Evolutionary conservation across 345 rosid genomes (phyloP).

Genomic region (Eucalyptus guilfoylei): DNA sequence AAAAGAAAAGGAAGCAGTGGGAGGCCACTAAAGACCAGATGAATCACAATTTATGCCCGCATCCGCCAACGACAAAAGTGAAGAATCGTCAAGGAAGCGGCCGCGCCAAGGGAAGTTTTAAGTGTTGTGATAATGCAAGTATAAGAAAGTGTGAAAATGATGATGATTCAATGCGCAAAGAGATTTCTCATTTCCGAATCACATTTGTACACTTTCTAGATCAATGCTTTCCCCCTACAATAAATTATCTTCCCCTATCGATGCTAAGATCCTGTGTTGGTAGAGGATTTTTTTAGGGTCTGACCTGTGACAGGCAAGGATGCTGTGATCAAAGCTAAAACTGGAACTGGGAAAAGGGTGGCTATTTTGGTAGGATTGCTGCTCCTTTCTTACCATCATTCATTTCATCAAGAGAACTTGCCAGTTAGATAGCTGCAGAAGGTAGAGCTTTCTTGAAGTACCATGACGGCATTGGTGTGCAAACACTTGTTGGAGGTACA

Average conservation of each 20-base stretch:
- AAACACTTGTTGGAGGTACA: conserved; percentile 83
- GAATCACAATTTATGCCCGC: too few species aligned
- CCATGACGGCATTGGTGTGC: conserved; percentile 81
- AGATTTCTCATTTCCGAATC: neutral
- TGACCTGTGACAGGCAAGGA: conserved; percentile 57
- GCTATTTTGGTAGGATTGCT: conserved; percentile 67
- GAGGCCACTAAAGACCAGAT: too few species aligned
- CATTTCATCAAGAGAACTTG: conserved; percentile 37
- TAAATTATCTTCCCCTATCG: neutral
- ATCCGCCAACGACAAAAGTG: too few species aligned
- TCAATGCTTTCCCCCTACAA: neutral
- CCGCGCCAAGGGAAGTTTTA: too few species aligned
- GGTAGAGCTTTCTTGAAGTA: conserved; percentile 72
- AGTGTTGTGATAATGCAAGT: neutral
- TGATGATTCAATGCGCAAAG: neutral
- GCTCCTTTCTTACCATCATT: neutral
- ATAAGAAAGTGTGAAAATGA: neutral
- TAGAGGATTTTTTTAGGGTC: neutral
- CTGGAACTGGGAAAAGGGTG: conserved; percentile 80
- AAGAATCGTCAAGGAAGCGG: too few species aligned
- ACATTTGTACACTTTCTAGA: neutral
- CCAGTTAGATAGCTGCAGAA: conserved; percentile 93
- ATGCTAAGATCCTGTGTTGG: neutral
- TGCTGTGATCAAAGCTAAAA: conserved; percentile 84
- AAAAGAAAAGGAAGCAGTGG: too few species aligned